Evolutionary conservation across 768 basidiomycete genomes (phyloP).

Genomic region (Roridomyces roridus): DNA sequence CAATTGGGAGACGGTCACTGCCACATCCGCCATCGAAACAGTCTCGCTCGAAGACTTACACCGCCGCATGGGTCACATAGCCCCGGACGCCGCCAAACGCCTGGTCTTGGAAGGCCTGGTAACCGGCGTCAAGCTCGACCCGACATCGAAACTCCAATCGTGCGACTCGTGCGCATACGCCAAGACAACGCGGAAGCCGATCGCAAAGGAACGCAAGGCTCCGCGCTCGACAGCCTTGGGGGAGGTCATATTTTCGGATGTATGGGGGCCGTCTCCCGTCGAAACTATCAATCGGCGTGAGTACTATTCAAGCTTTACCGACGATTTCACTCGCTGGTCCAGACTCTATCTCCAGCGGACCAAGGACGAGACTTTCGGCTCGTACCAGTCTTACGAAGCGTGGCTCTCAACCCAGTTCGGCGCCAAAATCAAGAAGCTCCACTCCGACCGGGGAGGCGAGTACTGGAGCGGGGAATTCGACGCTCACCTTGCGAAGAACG

Average conservation of each 20-base stretch:
- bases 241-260: constrained; percentile 38
- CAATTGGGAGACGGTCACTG: too few species aligned
- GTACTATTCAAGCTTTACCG: constrained; percentile 41
- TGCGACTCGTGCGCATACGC: constrained; percentile 37
- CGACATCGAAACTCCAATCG: constrained; percentile 23
- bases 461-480: constrained; percentile 30
- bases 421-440: constrained; percentile 32
- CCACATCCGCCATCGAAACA: constrained; percentile 11
- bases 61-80: constrained; percentile 34
- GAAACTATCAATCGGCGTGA: constrained; percentile 23
- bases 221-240: constrained; percentile 30
- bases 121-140: constrained; percentile 33
- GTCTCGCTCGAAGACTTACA: constrained; percentile 31
- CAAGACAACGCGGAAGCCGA: constrained; percentile 33
- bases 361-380: constrained; percentile 34
- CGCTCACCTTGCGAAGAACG: constrained; percentile 24
- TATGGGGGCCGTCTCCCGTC: constrained; percentile 40
- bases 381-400: constrained; percentile 32
- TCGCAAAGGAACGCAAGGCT: constrained; percentile 31
- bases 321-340: constrained; percentile 34
- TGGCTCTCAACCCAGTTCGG: constrained; percentile 31
- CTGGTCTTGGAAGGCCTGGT: constrained; percentile 32
- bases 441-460: constrained; percentile 36
- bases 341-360: constrained; percentile 27
- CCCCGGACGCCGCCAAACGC: constrained; percentile 24